Percentiles rank a stretch among this genome's conserved stretches.
phyloP scores from a whole-genome alignment of 2,329 filamentous ascomycete species.

The Corynespora cassiicola region DNA sequence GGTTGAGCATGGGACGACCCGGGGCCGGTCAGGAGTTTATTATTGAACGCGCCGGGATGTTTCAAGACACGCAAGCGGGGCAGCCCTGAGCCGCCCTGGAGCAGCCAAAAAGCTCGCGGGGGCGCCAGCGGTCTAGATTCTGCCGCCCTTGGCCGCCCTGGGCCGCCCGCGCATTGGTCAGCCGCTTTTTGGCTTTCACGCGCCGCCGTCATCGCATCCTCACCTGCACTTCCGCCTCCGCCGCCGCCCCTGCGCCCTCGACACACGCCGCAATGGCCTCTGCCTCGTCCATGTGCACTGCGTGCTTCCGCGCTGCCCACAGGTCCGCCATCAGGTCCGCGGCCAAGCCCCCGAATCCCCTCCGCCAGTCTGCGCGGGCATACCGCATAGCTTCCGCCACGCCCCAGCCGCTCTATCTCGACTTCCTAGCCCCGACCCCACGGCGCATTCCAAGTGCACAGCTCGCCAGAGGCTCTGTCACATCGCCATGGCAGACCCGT shows the following conservation, averaged over 20 bases:
- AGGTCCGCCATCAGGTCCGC: constrained; percentile 3
- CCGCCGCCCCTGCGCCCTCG: constrained; percentile 3
- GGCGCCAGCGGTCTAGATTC: too few species aligned
- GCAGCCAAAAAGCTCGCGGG: too few species aligned
- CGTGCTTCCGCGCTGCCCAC: constrained; percentile 35
- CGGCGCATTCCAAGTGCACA: neutral
- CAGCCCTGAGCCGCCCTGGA: too few species aligned
- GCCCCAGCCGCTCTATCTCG: constrained; percentile 30
- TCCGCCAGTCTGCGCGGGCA: constrained; percentile 15
- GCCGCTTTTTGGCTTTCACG: too few species aligned
- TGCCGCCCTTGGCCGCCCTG: too few species aligned
- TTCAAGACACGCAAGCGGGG: too few species aligned
- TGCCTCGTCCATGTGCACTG: constrained; percentile 34
- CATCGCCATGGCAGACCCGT: constrained; percentile 39
- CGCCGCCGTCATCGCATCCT: too few species aligned
- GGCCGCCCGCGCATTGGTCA: too few species aligned
- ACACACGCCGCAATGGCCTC: constrained; percentile 27
- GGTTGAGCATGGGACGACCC: neutral
- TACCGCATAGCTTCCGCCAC: constrained; percentile 32
- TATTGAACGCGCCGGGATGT: too few species aligned
- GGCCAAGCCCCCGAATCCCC: constrained; percentile 7
- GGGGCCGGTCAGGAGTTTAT: neutral
- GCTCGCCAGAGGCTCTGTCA: neutral
- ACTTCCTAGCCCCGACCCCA: constrained; percentile 38
- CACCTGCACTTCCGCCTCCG: too few species aligned